Base-by-base conservation (phyloP, 2,329 filamentous ascomycete genomes). In the Emydomyces testavorans region DNA sequence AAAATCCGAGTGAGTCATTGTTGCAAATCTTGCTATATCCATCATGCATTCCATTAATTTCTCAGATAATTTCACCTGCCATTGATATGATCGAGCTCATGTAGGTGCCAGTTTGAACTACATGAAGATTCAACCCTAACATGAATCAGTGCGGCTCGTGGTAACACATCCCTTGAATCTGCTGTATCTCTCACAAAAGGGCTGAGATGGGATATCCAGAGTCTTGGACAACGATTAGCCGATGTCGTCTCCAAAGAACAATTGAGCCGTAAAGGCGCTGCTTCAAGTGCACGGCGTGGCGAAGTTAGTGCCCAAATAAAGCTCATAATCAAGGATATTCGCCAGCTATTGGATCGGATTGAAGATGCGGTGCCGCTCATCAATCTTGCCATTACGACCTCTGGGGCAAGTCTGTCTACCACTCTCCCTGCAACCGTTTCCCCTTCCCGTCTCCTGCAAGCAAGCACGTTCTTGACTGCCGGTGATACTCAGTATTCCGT, bases 11-110 rank as follows among this genome's bases (percentile, higher is more conserved):
- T 84, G 59, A 53, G 70, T 63, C 18, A 18, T 42, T 18, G 48
- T 52, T 44, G 8, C 10, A 48, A 26, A n/a, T 31, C 32, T 24
- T 24, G 21, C 32, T 1, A 16, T 29, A n/a, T 35, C 41, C 43
- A 26, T 6, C 18, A 4, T 31, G 7, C 28, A 11, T 23, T 47
- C 11, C 29, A 37, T 24, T 34, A 18, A 31, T 10, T 13, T 26
- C 10, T 32, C 28, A 86, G 80, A 86, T 94, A 54, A 81, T 95
- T 38, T 88, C 87, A 8, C 89, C 89, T 0, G 85, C 87, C 7
- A 90, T 94, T 59, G 87, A 94, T 62, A 80, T 94, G 72, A 87
- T 94, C 57, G 86, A 94, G 63, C 76, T 95, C 57, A 92, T 92
- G 81, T 85, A 64, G 57, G 74, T 60, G 43, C 45, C 16, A 16